phyloP scores from a whole-genome alignment of 2,329 filamentous ascomycete species.

The Chaetomiaceae sp. region DNA sequence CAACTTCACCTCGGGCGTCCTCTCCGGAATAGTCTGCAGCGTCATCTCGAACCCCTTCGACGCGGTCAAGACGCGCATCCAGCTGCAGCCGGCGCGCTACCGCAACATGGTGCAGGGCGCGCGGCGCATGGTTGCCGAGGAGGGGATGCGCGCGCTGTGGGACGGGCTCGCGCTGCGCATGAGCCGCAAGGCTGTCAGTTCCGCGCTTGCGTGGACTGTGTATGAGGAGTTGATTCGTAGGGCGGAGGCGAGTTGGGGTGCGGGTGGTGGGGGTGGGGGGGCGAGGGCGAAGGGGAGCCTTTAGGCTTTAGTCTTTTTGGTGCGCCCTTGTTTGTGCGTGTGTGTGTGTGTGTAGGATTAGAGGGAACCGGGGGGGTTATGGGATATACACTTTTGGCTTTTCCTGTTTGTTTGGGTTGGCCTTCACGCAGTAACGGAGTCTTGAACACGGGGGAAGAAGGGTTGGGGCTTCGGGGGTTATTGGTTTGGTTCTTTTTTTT shows the following conservation, averaged over 20 bases:
- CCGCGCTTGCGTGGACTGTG: constrained; percentile 92
- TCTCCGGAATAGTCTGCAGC: constrained; percentile 78
- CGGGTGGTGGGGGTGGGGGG: constrained; percentile 19
- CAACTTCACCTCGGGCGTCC: constrained; percentile 78
- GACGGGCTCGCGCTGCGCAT: constrained; percentile 83
- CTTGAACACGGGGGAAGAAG: no score
- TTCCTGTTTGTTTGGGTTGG: neutral
- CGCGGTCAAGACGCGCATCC: constrained; percentile 89
- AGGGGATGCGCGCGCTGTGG: constrained; percentile 75
- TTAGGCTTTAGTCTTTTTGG: neutral
- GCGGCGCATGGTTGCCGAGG: constrained; percentile 72
- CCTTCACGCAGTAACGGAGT: neutral
- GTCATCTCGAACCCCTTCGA: constrained; percentile 95
- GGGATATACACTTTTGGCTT: no score
- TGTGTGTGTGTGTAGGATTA: no score
- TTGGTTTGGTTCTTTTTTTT: neutral
- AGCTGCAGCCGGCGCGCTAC: constrained; percentile 80
- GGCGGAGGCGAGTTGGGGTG: constrained; percentile 39
- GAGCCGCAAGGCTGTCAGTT: constrained; percentile 85
- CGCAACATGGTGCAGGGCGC: constrained; percentile 75
- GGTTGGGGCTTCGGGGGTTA: no score
- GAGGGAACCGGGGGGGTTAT: no score
- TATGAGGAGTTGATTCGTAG: constrained; percentile 89
- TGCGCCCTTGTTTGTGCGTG: no score
- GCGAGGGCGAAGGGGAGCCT: constrained; percentile 6